These are phyloP conservation scores for Hypomontagnella submonticulosa DNA, from an alignment of 495 filamentous ascomycete species.

Conservation along the genomic window DNA sequence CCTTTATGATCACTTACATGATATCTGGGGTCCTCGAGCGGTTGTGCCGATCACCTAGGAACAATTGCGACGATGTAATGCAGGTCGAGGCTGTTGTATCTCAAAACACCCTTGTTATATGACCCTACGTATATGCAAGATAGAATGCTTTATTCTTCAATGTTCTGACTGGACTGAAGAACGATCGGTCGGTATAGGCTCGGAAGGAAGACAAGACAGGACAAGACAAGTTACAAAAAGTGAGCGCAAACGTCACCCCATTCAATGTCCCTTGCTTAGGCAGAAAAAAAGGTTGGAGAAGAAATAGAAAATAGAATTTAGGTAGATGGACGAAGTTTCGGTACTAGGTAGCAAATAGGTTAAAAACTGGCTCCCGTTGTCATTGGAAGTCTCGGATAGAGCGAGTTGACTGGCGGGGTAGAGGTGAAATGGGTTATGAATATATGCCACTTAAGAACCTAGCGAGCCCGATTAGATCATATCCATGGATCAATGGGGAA, in stretches of 20 bases:
- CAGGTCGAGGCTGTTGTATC: constrained; percentile 33
- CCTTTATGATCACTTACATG: constrained; percentile 39
- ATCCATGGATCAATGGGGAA: constrained; percentile 6
- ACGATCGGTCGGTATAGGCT: constrained; percentile 10
- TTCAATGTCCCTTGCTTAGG: constrained; percentile 8
- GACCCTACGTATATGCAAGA: constrained; percentile 13
- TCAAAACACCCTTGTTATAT: constrained; percentile 19
- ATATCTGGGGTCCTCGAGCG: constrained; percentile 25
- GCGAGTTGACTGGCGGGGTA: constrained; percentile 23
- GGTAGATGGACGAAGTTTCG: not conserved
- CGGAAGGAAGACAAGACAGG: constrained; percentile 16
- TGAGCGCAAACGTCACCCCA: constrained; percentile 30
- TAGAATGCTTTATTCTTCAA: constrained; percentile 8
- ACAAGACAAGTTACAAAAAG: not conserved
- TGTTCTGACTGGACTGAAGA: too few relatives aligned
- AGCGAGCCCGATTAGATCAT: constrained; percentile 10
- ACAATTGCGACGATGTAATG: constrained; percentile 41
- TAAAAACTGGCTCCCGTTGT: not conserved
- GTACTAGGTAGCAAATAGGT: not conserved
- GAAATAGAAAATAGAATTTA: not conserved
- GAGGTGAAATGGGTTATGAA: too few relatives aligned
- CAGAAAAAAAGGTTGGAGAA: not conserved
- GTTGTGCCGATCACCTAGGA: constrained; percentile 40
- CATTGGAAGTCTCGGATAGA: constrained; percentile 15
- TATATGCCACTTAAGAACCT: constrained; percentile 2